A percentile compares a stretch with the other conserved stretches of the same genome.
These are phyloP conservation scores for Backusella tarrabulga DNA, from an alignment of 192 early-diverging fungal genomes.

Conservation along the genomic window DNA sequence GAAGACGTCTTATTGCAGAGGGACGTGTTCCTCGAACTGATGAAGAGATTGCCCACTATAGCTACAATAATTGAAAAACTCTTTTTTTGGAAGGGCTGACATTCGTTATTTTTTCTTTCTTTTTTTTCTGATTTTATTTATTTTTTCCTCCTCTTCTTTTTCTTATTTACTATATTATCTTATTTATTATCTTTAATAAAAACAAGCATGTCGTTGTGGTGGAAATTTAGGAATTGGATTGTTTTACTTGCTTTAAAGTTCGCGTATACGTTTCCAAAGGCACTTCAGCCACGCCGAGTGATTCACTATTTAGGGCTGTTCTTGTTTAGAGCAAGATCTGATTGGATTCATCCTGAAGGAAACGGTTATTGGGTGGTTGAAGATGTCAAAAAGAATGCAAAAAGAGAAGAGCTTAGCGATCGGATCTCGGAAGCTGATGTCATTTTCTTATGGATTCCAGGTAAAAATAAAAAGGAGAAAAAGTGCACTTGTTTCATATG, in stretches of 20 bases:
- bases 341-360: constrained; percentile 5
- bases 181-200: neutral
- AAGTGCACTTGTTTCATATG: neutral
- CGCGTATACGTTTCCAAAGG: neutral
- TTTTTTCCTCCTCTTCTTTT: neutral
- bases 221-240: constrained; percentile 7
- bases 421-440: neutral
- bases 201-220: constrained; percentile 10
- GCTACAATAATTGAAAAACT: neutral
- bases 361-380: constrained; percentile 10
- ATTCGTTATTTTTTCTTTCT: neutral
- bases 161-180: neutral
- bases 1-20: constrained; percentile 30
- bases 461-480: neutral
- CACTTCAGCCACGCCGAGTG: neutral
- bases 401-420: constrained; percentile 13
- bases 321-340: neutral
- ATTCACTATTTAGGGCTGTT: neutral
- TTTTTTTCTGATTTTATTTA: neutral
- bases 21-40: constrained; percentile 15
- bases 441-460: constrained; percentile 21
- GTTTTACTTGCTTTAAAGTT: neutral
- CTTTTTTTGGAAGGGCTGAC: neutral
- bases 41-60: neutral
- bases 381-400: constrained; percentile 18